Conservation (phyloP, 2,329 filamentous ascomycete species). For the Biscogniauxia mediterranea region DNA sequence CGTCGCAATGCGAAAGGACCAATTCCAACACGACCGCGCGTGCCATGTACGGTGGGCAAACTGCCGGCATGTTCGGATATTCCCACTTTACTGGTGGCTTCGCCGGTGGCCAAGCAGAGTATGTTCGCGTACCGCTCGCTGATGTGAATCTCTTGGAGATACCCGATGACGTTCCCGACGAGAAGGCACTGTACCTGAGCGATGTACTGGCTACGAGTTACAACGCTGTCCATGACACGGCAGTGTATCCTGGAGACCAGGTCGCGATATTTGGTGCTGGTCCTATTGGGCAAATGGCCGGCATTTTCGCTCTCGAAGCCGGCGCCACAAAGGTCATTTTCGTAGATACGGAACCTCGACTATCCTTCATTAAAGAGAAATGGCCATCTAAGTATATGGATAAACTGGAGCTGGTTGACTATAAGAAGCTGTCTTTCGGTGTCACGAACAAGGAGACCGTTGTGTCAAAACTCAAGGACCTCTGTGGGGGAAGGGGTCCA, state of each 20-base stretch:
- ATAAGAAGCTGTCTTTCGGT: constrained; percentile 55
- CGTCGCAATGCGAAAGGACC: constrained; percentile 76
- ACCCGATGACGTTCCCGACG: constrained; percentile 76
- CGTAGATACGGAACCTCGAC: constrained; percentile 70
- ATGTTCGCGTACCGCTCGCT: constrained; percentile 75
- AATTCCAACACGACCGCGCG: constrained; percentile 70
- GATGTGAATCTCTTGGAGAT: constrained; percentile 80
- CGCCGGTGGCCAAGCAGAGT: constrained; percentile 84
- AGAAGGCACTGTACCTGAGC: constrained; percentile 78
- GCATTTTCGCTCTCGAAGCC: constrained; percentile 70
- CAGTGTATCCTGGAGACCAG: constrained; percentile 71
- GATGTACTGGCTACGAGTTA: constrained; percentile 80
- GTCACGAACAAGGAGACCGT: constrained; percentile 61
- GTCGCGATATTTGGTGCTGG: constrained; percentile 86
- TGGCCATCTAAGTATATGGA: constrained; percentile 48
- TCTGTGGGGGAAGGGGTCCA: constrained; percentile 69
- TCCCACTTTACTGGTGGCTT: constrained; percentile 83
- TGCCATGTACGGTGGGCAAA: constrained; percentile 76
- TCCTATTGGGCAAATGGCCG: constrained; percentile 82
- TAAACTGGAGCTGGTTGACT: constrained; percentile 70
- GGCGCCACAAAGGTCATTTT: constrained; percentile 75
- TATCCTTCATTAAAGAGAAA: constrained; percentile 65
- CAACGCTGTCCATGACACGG: constrained; percentile 80
- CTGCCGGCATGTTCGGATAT: constrained; percentile 72
- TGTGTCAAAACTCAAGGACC: constrained; percentile 68